A percentile compares a stretch with the other conserved stretches of the same genome.
phyloP scores from a whole-genome alignment of 2,329 filamentous ascomycete genomes.

The Nemania sp. region DNA sequence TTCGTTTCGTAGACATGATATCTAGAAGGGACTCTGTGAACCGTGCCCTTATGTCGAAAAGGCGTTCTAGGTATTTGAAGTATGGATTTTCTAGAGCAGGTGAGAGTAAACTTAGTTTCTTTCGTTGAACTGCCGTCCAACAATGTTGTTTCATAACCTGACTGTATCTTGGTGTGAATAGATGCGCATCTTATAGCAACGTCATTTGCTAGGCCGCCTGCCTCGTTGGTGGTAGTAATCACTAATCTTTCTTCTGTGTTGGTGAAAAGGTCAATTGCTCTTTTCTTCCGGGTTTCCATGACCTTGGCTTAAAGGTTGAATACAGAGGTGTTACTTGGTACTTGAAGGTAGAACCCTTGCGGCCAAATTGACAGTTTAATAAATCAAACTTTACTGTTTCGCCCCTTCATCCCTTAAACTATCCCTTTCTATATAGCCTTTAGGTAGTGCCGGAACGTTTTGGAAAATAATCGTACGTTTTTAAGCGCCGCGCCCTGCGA shows the following conservation, averaged over 20 bases:
- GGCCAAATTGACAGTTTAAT: too few relatives aligned
- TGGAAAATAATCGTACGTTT: too few relatives aligned
- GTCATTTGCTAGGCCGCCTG: not conserved
- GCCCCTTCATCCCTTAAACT: too few relatives aligned
- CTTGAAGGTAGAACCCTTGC: too few relatives aligned
- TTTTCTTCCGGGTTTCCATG: not conserved
- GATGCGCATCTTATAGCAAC: not conserved
- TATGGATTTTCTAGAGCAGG: slow-evolving; percentile 19
- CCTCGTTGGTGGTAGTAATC: not conserved
- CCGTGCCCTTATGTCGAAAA: slow-evolving; percentile 12
- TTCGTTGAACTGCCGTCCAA: not conserved
- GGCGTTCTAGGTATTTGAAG: slow-evolving; percentile 21
- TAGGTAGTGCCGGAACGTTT: too few relatives aligned
- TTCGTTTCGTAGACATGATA: slow-evolving; percentile 17
- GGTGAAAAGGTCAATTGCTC: not conserved
- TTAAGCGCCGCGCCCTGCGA: too few relatives aligned
- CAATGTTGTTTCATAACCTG: slow-evolving; percentile 22
- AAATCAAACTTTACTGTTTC: too few relatives aligned
- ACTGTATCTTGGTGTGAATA: slow-evolving; percentile 13
- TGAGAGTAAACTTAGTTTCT: not conserved
- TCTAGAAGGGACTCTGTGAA: slow-evolving; percentile 16
- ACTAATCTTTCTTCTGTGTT: not conserved
- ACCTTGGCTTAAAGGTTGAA: not conserved
- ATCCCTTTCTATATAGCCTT: too few relatives aligned
- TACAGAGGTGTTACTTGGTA: too few relatives aligned